These are phyloP conservation scores for Hypoxylon fuscum DNA, from an alignment of 495 filamentous ascomycete species.

Conservation along the genomic window DNA sequence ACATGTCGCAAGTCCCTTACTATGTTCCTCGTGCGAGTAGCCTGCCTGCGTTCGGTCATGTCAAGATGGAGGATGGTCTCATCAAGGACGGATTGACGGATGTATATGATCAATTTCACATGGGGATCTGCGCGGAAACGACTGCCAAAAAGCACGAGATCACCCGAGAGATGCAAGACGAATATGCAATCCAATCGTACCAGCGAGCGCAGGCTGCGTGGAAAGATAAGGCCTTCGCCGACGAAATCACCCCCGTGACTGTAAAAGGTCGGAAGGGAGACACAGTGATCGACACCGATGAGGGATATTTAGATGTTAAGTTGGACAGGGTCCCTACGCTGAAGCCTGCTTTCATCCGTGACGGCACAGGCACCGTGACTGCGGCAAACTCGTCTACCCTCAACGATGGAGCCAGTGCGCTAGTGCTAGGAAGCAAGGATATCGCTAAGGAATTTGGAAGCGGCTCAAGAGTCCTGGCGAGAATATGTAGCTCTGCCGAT, in stretches of 20 bases:
- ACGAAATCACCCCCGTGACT: slow-evolving; percentile 87
- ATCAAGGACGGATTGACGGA: slow-evolving; percentile 97
- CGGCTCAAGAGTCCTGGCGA: slow-evolving; percentile 78
- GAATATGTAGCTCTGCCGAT: slow-evolving; percentile 86
- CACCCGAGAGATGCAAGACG: slow-evolving; percentile 84
- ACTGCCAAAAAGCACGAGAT: slow-evolving; percentile 89
- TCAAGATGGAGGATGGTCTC: slow-evolving; percentile 88
- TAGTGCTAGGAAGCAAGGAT: slow-evolving; percentile 81
- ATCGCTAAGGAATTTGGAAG: slow-evolving; percentile 78
- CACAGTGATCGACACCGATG: slow-evolving; percentile 78
- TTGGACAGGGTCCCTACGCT: slow-evolving; percentile 83
- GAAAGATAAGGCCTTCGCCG: slow-evolving; percentile 78
- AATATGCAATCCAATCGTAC: slow-evolving; percentile 89
- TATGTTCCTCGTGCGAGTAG: slow-evolving; percentile 81
- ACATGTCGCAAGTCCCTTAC: slow-evolving; percentile 93
- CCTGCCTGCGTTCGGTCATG: slow-evolving; percentile 82
- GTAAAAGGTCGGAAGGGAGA: slow-evolving; percentile 86
- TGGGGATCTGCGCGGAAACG: slow-evolving; percentile 97
- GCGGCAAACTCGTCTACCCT: slow-evolving; percentile 92
- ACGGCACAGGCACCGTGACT: slow-evolving; percentile 88
- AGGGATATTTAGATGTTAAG: slow-evolving; percentile 86
- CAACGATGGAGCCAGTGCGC: slow-evolving; percentile 93
- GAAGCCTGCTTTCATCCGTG: slow-evolving; percentile 88
- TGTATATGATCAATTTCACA: slow-evolving; percentile 95
- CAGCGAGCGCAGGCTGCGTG: slow-evolving; percentile 90